Conservation (phyloP, 2,329 filamentous ascomycete species). For the Hymenoscyphus linearis region DNA sequence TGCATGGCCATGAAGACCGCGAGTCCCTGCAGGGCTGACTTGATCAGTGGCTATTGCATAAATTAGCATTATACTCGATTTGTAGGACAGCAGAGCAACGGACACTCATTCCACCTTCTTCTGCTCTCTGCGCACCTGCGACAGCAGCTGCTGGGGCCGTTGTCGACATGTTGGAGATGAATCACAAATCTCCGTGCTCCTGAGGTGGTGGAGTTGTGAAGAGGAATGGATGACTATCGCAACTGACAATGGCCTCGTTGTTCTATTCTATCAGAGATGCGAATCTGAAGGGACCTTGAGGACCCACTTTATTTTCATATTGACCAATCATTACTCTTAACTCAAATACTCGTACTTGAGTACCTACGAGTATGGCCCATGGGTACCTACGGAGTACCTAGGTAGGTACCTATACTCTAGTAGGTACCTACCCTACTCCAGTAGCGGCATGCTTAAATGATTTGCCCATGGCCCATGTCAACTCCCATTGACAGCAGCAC, state of each 20-base stretch:
- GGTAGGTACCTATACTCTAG: too few species aligned
- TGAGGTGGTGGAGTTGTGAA: background rate
- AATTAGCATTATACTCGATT: slow-evolving; percentile 11
- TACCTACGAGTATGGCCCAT: too few species aligned
- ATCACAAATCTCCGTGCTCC: background rate
- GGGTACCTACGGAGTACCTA: too few species aligned
- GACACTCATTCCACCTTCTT: slow-evolving; percentile 31
- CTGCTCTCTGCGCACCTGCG: slow-evolving; percentile 23
- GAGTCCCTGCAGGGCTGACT: slow-evolving; percentile 43
- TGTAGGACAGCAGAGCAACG: slow-evolving; percentile 9
- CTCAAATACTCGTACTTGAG: too few species aligned
- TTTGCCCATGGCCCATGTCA: background rate
- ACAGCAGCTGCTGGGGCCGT: slow-evolving; percentile 28
- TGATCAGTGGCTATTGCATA: slow-evolving; percentile 27
- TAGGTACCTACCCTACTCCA: too few species aligned
- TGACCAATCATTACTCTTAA: background rate
- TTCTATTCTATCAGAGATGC: background rate
- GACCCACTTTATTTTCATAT: background rate
- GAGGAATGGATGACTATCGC: background rate
- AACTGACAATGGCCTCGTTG: background rate
- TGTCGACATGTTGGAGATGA: slow-evolving; percentile 29
- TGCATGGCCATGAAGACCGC: slow-evolving; percentile 55
- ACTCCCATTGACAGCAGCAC: background rate
- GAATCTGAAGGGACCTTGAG: background rate
- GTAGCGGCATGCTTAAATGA: background rate